Conservation (phyloP, 352 stramenopile species). For the Globisporangium splendens region DNA sequence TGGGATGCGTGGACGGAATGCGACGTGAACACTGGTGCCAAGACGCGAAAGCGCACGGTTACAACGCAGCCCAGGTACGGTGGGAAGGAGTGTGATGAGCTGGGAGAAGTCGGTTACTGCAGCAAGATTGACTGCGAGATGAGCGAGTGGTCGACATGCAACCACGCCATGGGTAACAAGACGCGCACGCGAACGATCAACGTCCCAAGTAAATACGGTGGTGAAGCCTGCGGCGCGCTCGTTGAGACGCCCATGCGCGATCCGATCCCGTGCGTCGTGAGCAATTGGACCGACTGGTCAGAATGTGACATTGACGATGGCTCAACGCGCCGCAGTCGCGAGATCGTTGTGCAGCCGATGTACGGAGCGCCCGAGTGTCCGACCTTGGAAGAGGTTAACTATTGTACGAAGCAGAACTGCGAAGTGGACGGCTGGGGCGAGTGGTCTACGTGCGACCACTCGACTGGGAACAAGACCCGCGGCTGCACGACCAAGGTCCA, state of each 20-base stretch:
- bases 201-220: constrained; percentile 17
- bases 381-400: constrained; percentile 23
- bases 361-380: constrained; percentile 43
- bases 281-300: constrained; percentile 40
- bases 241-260: constrained; percentile 23
- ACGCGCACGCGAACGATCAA: constrained; percentile 28
- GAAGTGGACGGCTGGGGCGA: constrained; percentile 37
- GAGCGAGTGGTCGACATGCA: constrained; percentile 36
- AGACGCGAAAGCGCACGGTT: constrained; percentile 18
- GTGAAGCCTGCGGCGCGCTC: constrained; percentile 17
- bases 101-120: constrained; percentile 33
- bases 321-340: constrained; percentile 30
- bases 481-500: constrained; percentile 29
- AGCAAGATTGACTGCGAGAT: constrained; percentile 28
- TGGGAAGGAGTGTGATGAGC: constrained; percentile 9
- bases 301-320: constrained; percentile 31
- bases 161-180: constrained; percentile 39
- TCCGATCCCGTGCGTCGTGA: constrained; percentile 43
- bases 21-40: constrained; percentile 17
- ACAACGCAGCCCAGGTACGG: constrained; percentile 6
- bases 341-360: constrained; percentile 26
- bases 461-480: constrained; percentile 26
- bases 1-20: constrained; percentile 26
- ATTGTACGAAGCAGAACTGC: constrained; percentile 44
- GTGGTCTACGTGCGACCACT: constrained; percentile 47